These are phyloP conservation scores for Saturnispora zaruensis DNA, from an alignment of 805 yeast species.

Conservation along the genomic window DNA sequence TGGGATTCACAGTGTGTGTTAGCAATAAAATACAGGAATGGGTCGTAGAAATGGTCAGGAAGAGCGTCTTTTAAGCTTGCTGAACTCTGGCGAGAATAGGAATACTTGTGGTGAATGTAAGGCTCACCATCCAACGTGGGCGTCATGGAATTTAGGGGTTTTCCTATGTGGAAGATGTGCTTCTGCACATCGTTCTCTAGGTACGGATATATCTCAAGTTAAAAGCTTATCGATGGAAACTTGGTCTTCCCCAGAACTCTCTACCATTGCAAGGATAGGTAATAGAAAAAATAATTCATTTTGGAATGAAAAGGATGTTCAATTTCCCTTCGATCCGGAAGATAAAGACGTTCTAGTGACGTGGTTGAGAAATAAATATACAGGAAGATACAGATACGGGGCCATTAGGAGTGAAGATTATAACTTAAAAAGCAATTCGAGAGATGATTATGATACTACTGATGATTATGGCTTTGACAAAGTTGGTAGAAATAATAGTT, in stretches of 20 bases:
- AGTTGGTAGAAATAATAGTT: conserved; percentile 18
- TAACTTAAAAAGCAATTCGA: conserved; percentile 20
- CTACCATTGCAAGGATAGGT: conserved; percentile 38
- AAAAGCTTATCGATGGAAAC: conserved; percentile 66
- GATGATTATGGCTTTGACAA: conserved; percentile 14
- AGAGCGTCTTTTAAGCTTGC: conserved; percentile 41
- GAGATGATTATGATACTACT: conserved; percentile 12
- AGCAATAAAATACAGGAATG: background rate
- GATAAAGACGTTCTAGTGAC: conserved; percentile 49
- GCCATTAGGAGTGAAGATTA: conserved; percentile 30
- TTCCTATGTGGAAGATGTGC: conserved; percentile 84
- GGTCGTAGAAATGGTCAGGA: conserved; percentile 18
- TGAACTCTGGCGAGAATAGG: conserved; percentile 49
- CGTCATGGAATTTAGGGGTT: conserved; percentile 46
- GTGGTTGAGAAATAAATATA: conserved; percentile 59
- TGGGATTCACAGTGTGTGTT: background rate
- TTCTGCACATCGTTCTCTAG: conserved; percentile 60
- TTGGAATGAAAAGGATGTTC: conserved; percentile 64
- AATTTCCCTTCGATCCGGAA: conserved; percentile 71
- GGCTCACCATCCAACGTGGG: conserved; percentile 53
- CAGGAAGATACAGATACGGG: conserved; percentile 48
- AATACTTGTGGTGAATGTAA: conserved; percentile 80
- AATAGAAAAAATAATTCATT: conserved; percentile 48
- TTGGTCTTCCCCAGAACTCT: conserved; percentile 56
- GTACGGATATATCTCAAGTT: conserved; percentile 52